Evolutionary conservation across 768 basidiomycete species (phyloP).

Genomic region (Lactifluus pinguis): DNA sequence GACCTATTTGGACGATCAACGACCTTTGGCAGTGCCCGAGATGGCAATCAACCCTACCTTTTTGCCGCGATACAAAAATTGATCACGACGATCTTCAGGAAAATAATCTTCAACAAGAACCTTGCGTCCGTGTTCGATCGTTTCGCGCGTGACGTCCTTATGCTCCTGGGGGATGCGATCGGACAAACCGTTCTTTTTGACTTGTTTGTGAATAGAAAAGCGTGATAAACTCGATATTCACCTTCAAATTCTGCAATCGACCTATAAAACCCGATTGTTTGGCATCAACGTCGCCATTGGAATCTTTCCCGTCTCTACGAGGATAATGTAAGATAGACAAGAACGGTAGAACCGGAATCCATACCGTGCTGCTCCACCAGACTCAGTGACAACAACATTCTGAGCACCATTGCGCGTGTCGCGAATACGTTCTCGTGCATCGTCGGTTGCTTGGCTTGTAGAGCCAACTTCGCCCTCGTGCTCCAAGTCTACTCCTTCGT

Average conservation of each 20-base stretch:
- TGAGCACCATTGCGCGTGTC: slow-evolving; percentile 3
- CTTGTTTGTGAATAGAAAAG: background rate
- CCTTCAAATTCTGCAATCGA: slow-evolving; percentile 26
- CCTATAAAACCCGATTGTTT: slow-evolving; percentile 30
- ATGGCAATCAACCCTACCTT: slow-evolving; percentile 42
- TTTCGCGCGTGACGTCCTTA: slow-evolving; percentile 45
- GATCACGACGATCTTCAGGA: slow-evolving; percentile 83
- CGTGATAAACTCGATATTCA: slow-evolving; percentile 9
- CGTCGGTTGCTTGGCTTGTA: slow-evolving; percentile 21
- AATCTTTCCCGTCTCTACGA: slow-evolving; percentile 20
- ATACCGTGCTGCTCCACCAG: slow-evolving; percentile 21
- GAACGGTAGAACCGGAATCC: background rate
- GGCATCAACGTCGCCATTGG: slow-evolving; percentile 31
- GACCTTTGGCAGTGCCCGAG: too few species aligned
- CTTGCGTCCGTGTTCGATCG: slow-evolving; percentile 49
- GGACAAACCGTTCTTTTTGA: slow-evolving; percentile 32
- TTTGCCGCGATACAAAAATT: slow-evolving; percentile 89
- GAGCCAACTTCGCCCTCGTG: slow-evolving; percentile 24
- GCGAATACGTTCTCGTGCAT: slow-evolving; percentile 6
- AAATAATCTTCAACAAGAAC: slow-evolving; percentile 80
- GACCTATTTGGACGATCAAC: slow-evolving; percentile 32
- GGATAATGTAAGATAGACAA: background rate
- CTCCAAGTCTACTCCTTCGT: slow-evolving; percentile 31
- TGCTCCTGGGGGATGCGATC: slow-evolving; percentile 64
- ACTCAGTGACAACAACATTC: background rate